These are phyloP conservation scores for Eustoma russellianum DNA, from an alignment of 257 asterid genomes.

Conservation along the genomic window DNA sequence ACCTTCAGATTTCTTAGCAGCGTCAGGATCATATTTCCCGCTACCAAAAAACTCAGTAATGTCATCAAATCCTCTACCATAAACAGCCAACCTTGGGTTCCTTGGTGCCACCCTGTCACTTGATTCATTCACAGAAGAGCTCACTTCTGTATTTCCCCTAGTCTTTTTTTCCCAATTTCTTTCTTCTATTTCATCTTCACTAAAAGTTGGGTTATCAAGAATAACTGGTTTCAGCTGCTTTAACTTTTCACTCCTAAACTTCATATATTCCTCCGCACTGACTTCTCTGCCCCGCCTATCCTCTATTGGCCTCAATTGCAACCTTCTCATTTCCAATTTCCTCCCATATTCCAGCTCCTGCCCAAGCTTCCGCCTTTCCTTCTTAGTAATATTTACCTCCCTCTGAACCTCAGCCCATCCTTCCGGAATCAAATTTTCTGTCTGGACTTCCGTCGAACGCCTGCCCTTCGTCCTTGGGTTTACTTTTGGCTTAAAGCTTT, in stretches of 20 bases:
- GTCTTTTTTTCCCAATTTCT: slow-evolving; percentile 11
- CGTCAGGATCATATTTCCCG: slow-evolving; percentile 41
- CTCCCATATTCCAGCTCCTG: slow-evolving; percentile 56
- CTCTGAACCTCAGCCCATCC: slow-evolving; percentile 61
- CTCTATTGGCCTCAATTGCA: slow-evolving; percentile 42
- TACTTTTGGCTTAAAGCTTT: slow-evolving; percentile 5
- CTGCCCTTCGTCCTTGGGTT: slow-evolving; percentile 9
- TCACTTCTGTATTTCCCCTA: slow-evolving; percentile 18
- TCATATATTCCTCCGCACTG: slow-evolving; percentile 28
- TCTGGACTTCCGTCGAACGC: slow-evolving; percentile 13
- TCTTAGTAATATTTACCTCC: slow-evolving; percentile 69
- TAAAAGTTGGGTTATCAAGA: slow-evolving; percentile 50
- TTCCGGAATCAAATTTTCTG: slow-evolving; percentile 79
- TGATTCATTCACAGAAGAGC: slow-evolving; percentile 8
- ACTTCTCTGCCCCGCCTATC: background rate
- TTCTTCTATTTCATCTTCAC: slow-evolving; percentile 8
- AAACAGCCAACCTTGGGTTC: slow-evolving; percentile 85
- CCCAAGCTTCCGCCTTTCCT: slow-evolving; percentile 66
- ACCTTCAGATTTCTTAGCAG: slow-evolving; percentile 48
- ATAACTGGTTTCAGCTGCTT: slow-evolving; percentile 61
- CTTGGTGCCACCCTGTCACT: slow-evolving; percentile 58
- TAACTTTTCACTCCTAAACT: slow-evolving; percentile 44
- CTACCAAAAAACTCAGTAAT: slow-evolving; percentile 57
- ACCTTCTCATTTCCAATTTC: slow-evolving; percentile 53
- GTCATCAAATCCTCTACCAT: slow-evolving; percentile 80